These are phyloP conservation scores for Herpetomonas tarakana DNA, from an alignment of 208 protist genomes.

Conservation along the genomic window DNA sequence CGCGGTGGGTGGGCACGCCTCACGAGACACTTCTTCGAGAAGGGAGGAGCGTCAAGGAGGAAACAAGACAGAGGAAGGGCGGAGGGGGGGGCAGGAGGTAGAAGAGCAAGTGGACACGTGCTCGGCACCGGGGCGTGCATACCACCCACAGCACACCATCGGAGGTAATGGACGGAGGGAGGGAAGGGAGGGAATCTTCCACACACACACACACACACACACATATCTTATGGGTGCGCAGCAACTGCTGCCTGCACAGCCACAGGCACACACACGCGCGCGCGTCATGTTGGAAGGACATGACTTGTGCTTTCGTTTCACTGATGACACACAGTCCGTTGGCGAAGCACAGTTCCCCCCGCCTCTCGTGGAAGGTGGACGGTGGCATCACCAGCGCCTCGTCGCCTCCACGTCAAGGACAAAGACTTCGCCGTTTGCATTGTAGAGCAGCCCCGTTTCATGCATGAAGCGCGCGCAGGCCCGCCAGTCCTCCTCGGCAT, in stretches of 20 bases:
- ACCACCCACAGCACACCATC: too few species aligned
- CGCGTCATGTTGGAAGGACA: too few species aligned
- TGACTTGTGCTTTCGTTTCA: too few species aligned
- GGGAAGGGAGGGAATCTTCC: not conserved
- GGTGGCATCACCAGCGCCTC: conserved; percentile 7
- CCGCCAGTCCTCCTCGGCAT: not conserved
- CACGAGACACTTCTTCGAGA: not conserved
- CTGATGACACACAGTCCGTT: not conserved
- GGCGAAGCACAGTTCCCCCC: not conserved
- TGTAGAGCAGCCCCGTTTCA: conserved; percentile 45
- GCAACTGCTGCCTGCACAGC: too few species aligned
- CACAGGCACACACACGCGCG: too few species aligned
- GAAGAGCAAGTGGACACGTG: not conserved
- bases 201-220: not conserved
- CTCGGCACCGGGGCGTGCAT: not conserved
- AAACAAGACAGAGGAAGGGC: not conserved
- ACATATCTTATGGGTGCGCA: too few species aligned
- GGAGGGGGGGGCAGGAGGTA: not conserved
- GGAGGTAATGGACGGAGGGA: too few species aligned
- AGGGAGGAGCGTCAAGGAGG: conserved; percentile 1
- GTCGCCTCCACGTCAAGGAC: conserved; percentile 27
- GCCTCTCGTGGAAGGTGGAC: not conserved
- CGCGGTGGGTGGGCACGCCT: not conserved
- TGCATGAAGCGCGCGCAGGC: conserved; percentile 27
- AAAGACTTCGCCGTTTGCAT: conserved; percentile 17